Conservation (phyloP, 2,329 filamentous ascomycete species). For the Tothia fuscella region DNA sequence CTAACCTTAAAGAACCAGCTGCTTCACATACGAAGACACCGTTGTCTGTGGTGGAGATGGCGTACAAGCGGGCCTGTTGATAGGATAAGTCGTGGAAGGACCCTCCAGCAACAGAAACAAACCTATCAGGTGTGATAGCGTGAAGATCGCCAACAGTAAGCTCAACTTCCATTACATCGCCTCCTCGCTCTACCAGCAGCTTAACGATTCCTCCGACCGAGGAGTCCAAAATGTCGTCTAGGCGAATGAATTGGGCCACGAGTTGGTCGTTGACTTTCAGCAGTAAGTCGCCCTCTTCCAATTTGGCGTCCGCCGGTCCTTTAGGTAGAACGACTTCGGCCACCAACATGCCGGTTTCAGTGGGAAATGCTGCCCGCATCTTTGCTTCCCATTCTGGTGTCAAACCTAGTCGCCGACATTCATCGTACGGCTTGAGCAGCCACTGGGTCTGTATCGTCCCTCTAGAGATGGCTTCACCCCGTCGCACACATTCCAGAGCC, state of each 20-base stretch:
- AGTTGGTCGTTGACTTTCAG: conserved; percentile 89
- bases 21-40: conserved; percentile 94
- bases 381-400: conserved; percentile 76
- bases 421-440: conserved; percentile 93
- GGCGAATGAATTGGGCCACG: conserved; percentile 79
- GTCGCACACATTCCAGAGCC: conserved; percentile 74
- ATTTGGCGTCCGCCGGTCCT: conserved; percentile 73
- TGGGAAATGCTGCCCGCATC: conserved; percentile 71
- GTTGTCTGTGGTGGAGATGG: conserved; percentile 62
- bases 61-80: conserved; percentile 92
- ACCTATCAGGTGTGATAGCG: conserved; percentile 87
- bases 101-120: conserved; percentile 84
- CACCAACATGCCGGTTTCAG: conserved; percentile 93
- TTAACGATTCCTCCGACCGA: conserved; percentile 69
- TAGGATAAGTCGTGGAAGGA: conserved; percentile 96
- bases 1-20: conserved; percentile 87
- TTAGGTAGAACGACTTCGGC: conserved; percentile 89
- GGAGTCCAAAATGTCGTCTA: conserved; percentile 86
- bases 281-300: conserved; percentile 89
- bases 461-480: conserved; percentile 62
- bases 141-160: conserved; percentile 82
- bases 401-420: conserved; percentile 80
- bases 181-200: conserved; percentile 76
- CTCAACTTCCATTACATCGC: conserved; percentile 74
- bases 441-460: conserved; percentile 98